Conservation (phyloP, 148 eudicot species). For the Rhododendron ovatum region DNA sequence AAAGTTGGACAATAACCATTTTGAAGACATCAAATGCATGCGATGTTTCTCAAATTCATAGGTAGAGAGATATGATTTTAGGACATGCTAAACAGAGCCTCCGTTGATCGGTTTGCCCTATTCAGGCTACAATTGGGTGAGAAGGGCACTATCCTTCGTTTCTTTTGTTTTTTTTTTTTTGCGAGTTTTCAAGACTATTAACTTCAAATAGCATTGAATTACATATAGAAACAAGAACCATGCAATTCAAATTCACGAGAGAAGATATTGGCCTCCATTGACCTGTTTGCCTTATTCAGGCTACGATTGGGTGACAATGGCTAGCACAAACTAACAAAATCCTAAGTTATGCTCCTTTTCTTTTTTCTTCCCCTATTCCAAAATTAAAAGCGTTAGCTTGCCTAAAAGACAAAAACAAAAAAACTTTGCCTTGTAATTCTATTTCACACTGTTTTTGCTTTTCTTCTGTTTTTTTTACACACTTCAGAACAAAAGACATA, state of each 20-base stretch:
- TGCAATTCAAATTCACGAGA: background rate
- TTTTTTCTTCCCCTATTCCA: background rate
- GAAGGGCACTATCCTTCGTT: background rate
- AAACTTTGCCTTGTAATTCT: background rate
- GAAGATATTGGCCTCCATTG: background rate
- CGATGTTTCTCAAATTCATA: background rate
- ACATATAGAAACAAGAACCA: background rate
- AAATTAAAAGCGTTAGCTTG: background rate
- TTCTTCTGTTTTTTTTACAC: background rate
- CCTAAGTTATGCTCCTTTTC: background rate
- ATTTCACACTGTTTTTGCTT: background rate
- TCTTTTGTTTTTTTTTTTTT: no score
- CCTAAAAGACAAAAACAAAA: background rate
- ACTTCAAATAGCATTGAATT: background rate
- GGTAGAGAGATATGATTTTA: background rate
- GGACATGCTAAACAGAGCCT: background rate
- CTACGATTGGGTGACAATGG: background rate
- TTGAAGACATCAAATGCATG: background rate
- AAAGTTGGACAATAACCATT: background rate
- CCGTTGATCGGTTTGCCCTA: background rate
- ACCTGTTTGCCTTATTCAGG: background rate
- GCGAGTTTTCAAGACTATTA: no score
- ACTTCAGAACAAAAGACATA: background rate
- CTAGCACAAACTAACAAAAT: background rate
- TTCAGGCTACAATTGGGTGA: no score